Evolutionary conservation across 371 early-diverging fungal genomes (phyloP), one percentile per base, ranked within the genome.

Genomic region (Saksenaea vasiformis): DNA sequence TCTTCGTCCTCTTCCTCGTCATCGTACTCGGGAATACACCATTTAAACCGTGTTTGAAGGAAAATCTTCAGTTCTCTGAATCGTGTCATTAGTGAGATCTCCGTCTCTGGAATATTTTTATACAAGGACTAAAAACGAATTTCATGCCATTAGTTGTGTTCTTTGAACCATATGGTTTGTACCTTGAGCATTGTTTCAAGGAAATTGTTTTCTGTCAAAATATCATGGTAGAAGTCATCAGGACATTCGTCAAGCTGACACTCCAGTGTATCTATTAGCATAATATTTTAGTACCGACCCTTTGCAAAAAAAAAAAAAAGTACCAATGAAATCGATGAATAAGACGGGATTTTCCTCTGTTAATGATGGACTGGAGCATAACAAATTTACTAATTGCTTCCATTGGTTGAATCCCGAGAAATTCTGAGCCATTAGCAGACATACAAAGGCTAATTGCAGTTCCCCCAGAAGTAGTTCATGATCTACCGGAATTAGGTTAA

Each of bases 391-490:
- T 3, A 94, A 61, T 26, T 82, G 74, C 60, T 95, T 96, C 95
- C 95, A 96, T 76, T 94, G 94, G 64, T 93, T 89, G 54, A 95
- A 88, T 0, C 93, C 95, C 3, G 92, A 87, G 63, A 88, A 94
- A 58, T 93, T 90, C 60, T 95, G 91, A 1, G 90, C 95, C 38
- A 93, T 81, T 35, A 95, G 73, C 27, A 95, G 78, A n/a, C 89
- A 76, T 0, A 95, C 77, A 70, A 94, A 96, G 1, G 91, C 74
- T 10, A 95, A 73, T 67, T 95, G 91, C 36, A 96, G 60, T 65
- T 95, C 96, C 17, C 90, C 96, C 14, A 95, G 71, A 54, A 93
- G 54, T 1, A 73, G 64, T 22, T 61, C 69, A 17, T 77, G 68
- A 64, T 82, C 80, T 81, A 58, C 8, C 28, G 39, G 22, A 38